Percentiles rank a stretch among this genome's conserved stretches.
Evolutionary conservation across 2,329 filamentous ascomycete species (phyloP).

Genomic region (Fonsecaea nubica): DNA sequence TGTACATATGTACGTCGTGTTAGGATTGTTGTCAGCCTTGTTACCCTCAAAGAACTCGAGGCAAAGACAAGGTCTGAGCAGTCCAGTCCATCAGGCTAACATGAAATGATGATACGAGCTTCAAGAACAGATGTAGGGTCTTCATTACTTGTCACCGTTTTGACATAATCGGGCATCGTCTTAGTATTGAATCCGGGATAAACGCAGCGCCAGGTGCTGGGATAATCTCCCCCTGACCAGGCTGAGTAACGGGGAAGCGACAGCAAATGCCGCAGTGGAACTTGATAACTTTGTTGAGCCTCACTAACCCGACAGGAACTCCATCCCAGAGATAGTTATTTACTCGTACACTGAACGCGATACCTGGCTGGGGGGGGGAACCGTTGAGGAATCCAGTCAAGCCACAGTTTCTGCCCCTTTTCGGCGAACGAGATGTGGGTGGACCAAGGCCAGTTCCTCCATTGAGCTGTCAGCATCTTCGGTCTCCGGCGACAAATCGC

Average conservation of each 20-base stretch:
- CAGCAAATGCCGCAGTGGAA: not conserved
- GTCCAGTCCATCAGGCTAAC: conserved; percentile 14
- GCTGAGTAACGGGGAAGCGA: not conserved
- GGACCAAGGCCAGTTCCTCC: not conserved
- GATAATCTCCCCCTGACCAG: not conserved
- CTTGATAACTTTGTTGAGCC: not conserved
- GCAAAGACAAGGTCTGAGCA: conserved; percentile 3
- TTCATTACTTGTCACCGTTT: not conserved
- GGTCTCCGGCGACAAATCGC: not conserved
- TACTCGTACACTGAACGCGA: not conserved
- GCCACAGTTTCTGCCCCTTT: not conserved
- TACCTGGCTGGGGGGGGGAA: not conserved
- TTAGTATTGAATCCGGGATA: not conserved
- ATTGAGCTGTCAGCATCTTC: not conserved
- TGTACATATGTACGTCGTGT: conserved; percentile 33
- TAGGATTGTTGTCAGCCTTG: conserved; percentile 20
- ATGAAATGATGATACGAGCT: conserved; percentile 31
- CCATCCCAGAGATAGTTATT: not conserved
- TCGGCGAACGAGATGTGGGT: not conserved
- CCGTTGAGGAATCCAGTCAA: not conserved
- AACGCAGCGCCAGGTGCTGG: not conserved
- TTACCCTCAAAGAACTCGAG: not conserved
- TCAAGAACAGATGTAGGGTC: not conserved
- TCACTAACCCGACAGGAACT: not conserved
- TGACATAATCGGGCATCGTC: not conserved